phyloP scores from a whole-genome alignment of 768 basidiomycete genomes.

The Ramaria sp. region DNA sequence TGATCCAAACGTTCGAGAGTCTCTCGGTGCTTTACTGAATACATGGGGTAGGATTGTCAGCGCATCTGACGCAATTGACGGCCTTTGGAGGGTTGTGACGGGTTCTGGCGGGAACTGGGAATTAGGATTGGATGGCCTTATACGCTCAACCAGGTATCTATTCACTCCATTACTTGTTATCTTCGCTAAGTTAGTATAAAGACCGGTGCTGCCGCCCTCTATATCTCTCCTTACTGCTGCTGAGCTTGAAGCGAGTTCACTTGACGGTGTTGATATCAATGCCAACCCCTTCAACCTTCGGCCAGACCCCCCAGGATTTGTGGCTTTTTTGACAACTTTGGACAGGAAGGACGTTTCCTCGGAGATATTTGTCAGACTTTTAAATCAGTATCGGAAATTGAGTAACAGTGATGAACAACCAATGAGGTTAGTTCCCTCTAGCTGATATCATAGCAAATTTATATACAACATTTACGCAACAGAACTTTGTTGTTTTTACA shows the following conservation, averaged over 20 bases:
- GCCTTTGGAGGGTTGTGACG: slow-evolving; percentile 49
- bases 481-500: slow-evolving; percentile 71
- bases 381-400: slow-evolving; percentile 55
- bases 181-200: slow-evolving; percentile 14
- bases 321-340: slow-evolving; percentile 50
- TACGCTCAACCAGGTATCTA: not conserved
- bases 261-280: slow-evolving; percentile 34
- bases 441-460: not conserved
- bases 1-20: slow-evolving; percentile 53
- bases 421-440: slow-evolving; percentile 29
- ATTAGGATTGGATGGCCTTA: slow-evolving; percentile 36
- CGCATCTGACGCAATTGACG: slow-evolving; percentile 36
- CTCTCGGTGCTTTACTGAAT: slow-evolving; percentile 45
- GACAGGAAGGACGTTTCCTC: slow-evolving; percentile 62
- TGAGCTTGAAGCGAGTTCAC: slow-evolving; percentile 29
- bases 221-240: slow-evolving; percentile 43
- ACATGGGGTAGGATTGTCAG: slow-evolving; percentile 70
- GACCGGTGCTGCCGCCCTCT: slow-evolving; percentile 15
- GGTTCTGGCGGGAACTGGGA: slow-evolving; percentile 44
- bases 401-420: slow-evolving; percentile 30
- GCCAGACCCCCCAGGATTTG: slow-evolving; percentile 66
- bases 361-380: slow-evolving; percentile 58
- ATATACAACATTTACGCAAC: slow-evolving; percentile 8
- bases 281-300: slow-evolving; percentile 53
- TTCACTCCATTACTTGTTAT: not conserved